A percentile compares a stretch with the other conserved stretches of the same genome.
Conservation (phyloP, 192 early-diverging fungal species). For the Mortierella alpina region DNA sequence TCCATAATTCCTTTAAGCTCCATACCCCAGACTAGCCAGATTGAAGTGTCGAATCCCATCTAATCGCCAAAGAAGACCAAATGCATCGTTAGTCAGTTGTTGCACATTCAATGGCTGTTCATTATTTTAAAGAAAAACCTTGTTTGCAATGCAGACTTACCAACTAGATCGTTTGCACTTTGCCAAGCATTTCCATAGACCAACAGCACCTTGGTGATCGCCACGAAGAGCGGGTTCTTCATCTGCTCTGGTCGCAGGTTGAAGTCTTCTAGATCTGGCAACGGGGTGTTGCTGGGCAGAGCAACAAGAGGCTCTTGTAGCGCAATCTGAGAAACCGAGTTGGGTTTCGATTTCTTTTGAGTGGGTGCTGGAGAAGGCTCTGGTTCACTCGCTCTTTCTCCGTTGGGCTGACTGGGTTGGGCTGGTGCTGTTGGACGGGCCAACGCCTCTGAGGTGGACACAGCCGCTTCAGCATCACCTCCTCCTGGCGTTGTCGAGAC, state of each 20-base stretch:
- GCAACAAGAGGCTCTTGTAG: constrained; percentile 27
- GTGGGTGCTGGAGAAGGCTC: not conserved
- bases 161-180: constrained; percentile 49
- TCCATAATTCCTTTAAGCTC: not conserved
- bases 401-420: too few species aligned
- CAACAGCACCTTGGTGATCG: constrained; percentile 41
- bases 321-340: not conserved
- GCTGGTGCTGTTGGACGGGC: too few species aligned
- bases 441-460: too few species aligned
- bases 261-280: constrained; percentile 44
- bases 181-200: constrained; percentile 52
- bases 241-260: constrained; percentile 31
- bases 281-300: constrained; percentile 17
- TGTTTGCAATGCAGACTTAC: constrained; percentile 6
- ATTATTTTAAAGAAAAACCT: not conserved
- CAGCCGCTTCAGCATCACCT: too few species aligned
- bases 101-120: not conserved
- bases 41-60: constrained; percentile 49
- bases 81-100: not conserved
- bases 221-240: constrained; percentile 44
- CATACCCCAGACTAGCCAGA: constrained; percentile 49
- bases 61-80: not conserved
- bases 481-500: too few species aligned
- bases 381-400: not conserved
- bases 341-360: constrained; percentile 15